Evolutionary conservation across 805 yeast genomes (phyloP).

Genomic region (Nakazawaea holstii): DNA sequence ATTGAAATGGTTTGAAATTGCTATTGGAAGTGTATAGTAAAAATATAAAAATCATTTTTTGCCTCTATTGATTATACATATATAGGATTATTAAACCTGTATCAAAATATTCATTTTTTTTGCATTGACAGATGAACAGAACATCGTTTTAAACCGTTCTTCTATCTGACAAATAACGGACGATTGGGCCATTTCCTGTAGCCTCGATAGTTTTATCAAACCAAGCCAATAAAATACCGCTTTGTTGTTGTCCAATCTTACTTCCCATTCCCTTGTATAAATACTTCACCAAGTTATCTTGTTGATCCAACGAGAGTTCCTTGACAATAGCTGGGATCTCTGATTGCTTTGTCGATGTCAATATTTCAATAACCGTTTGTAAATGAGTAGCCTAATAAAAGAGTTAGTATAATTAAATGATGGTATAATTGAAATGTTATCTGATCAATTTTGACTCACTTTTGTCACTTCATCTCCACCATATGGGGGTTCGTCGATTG

Average conservation of each 20-base stretch:
- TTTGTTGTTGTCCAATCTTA: conserved; percentile 75
- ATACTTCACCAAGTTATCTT: conserved; percentile 75
- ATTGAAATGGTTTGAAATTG: neutral
- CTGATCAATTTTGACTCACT: conserved; percentile 15
- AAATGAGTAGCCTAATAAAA: conserved; percentile 34
- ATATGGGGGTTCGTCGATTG: conserved; percentile 76
- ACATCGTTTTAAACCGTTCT: conserved; percentile 49
- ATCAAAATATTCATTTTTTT: no score
- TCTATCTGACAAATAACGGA: conserved; percentile 81
- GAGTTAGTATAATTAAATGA: conserved; percentile 21
- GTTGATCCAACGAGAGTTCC: conserved; percentile 55
- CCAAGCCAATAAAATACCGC: conserved; percentile 86
- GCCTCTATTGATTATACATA: neutral
- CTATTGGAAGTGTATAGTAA: neutral
- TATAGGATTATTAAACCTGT: neutral
- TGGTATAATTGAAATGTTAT: no score
- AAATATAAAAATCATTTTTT: neutral
- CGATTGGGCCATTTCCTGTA: conserved; percentile 86
- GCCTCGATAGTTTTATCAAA: conserved; percentile 81
- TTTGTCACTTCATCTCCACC: conserved; percentile 62
- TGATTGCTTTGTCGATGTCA: conserved; percentile 58
- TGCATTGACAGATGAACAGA: neutral
- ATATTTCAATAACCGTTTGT: conserved; percentile 60
- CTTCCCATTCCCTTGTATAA: conserved; percentile 81
- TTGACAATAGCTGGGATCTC: conserved; percentile 64